These are phyloP conservation scores for Leccinellum rugosiceps DNA, from an alignment of 768 basidiomycete genomes.

Conservation along the genomic window DNA sequence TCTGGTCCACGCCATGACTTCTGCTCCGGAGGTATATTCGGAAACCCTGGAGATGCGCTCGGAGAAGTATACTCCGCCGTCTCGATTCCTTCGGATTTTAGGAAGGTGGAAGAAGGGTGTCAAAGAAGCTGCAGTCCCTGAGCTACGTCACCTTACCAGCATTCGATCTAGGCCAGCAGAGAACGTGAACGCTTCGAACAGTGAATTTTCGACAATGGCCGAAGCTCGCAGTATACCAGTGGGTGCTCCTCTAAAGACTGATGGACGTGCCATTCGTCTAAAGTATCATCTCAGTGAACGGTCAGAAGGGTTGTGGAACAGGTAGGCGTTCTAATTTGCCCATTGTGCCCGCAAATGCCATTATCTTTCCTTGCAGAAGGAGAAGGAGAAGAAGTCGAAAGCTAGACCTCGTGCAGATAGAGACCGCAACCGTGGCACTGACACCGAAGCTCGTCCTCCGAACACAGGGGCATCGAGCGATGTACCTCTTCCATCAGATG, in stretches of 20 bases:
- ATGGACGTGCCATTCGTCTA: too few species aligned
- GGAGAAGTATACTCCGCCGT: background rate
- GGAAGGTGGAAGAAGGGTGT: background rate
- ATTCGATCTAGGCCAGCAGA: background rate
- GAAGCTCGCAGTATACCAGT: background rate
- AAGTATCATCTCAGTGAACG: background rate
- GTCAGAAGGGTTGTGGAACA: background rate
- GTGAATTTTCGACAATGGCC: background rate
- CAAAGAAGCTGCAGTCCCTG: background rate
- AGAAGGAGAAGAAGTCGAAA: background rate
- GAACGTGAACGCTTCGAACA: background rate
- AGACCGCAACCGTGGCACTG: background rate
- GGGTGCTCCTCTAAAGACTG: too few species aligned
- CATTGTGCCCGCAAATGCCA: background rate
- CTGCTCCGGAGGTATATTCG: background rate
- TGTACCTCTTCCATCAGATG: background rate
- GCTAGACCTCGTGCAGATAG: too few species aligned
- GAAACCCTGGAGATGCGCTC: background rate
- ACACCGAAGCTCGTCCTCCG: background rate
- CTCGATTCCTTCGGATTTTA: background rate
- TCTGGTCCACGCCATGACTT: background rate
- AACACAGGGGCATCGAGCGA: too few species aligned
- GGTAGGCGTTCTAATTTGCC: background rate
- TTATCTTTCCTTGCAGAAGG: background rate
- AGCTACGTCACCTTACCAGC: background rate